These are phyloP conservation scores for Cinnamomum micranthum DNA, from an alignment of 164 flowering plant species.

Conservation along the genomic window DNA sequence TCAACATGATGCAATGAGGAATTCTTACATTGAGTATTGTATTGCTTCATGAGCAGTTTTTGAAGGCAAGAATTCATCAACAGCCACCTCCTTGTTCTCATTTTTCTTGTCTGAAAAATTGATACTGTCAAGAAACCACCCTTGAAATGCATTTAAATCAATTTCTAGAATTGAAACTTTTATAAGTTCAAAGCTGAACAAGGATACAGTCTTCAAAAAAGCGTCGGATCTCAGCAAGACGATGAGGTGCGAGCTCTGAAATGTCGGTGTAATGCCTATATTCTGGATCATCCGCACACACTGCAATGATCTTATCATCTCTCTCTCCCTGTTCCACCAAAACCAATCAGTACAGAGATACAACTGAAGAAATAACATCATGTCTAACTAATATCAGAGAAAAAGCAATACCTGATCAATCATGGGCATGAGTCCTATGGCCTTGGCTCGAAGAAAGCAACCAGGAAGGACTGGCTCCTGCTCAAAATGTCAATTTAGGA, in stretches of 20 bases:
- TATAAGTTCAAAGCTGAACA: not conserved
- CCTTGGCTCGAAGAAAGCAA: constrained; percentile 62
- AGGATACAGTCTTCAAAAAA: constrained; percentile 81
- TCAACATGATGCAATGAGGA: not conserved
- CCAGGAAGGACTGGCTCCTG: constrained; percentile 75
- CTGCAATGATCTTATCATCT: constrained; percentile 78
- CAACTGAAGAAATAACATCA: not conserved
- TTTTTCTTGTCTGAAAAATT: constrained; percentile 55
- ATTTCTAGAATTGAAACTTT: not conserved
- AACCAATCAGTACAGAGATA: not conserved
- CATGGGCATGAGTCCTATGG: constrained; percentile 73
- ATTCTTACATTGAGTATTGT: constrained; percentile 54
- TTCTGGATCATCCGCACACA: constrained; percentile 79
- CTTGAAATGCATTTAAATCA: too few relatives aligned
- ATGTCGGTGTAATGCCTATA: constrained; percentile 61
- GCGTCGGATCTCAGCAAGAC: constrained; percentile 59
- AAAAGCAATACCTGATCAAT: constrained; percentile 38
- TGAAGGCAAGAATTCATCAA: constrained; percentile 49
- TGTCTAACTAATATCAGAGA: not conserved
- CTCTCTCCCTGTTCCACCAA: constrained; percentile 51
- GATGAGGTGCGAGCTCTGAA: constrained; percentile 62
- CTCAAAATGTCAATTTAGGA: constrained; percentile 6
- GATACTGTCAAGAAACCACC: constrained; percentile 27
- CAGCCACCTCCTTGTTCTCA: constrained; percentile 70
- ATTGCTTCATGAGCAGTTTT: constrained; percentile 42